Evolutionary conservation across 164 flowering plant genomes (phyloP).

Genomic region (Santalum album): DNA sequence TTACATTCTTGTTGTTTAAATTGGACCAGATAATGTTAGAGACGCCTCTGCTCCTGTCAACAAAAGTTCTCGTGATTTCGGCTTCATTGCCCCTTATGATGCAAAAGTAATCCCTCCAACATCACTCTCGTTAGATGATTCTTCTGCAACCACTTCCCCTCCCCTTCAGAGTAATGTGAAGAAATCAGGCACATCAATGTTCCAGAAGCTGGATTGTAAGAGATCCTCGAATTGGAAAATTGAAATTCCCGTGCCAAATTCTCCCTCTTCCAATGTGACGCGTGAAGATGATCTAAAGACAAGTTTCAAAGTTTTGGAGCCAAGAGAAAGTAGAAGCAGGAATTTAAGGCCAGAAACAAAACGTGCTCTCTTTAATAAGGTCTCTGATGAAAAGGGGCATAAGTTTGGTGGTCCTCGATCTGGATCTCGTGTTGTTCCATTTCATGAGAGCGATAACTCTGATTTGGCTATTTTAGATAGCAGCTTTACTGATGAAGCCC

Average conservation of each 20-base stretch:
- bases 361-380: slow-evolving; percentile 40
- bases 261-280: slow-evolving; percentile 10
- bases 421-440: slow-evolving; percentile 71
- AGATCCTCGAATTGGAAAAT: slow-evolving; percentile 44
- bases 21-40: not conserved
- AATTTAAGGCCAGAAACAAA: slow-evolving; percentile 32
- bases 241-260: slow-evolving; percentile 38
- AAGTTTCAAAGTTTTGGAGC: slow-evolving; percentile 18
- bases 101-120: not conserved
- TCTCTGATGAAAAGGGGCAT: slow-evolving; percentile 30
- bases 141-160: slow-evolving; percentile 16
- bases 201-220: slow-evolving; percentile 37
- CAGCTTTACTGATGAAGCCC: slow-evolving; percentile 23
- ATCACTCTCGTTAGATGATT: not conserved
- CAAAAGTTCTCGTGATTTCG: not conserved
- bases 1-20: not conserved
- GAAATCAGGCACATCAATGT: slow-evolving; percentile 19
- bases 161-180: slow-evolving; percentile 20
- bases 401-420: slow-evolving; percentile 36
- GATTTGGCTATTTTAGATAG: slow-evolving; percentile 28
- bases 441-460: slow-evolving; percentile 26
- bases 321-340: slow-evolving; percentile 13
- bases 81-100: not conserved
- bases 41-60: too few relatives aligned
- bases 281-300: slow-evolving; percentile 18